phyloP scores from a whole-genome alignment of 2,329 filamentous ascomycete species.

The Xylaria digitata region DNA sequence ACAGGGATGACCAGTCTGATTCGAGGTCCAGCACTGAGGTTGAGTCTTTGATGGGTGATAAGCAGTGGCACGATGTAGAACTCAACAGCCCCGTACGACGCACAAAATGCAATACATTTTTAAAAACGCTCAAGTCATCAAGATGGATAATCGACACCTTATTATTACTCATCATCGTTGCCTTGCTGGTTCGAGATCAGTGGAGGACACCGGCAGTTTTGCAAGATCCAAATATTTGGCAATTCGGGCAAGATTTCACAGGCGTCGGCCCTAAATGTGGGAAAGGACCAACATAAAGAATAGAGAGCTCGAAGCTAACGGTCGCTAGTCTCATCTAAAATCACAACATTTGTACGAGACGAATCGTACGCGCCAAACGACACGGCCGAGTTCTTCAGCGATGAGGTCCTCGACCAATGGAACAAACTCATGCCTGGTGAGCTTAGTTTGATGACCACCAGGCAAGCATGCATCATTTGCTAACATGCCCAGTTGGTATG shows the following conservation, averaged over 20 bases:
- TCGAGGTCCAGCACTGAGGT: constrained; percentile 56
- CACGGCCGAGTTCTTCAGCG: constrained; percentile 53
- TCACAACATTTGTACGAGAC: constrained; percentile 55
- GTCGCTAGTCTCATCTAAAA: constrained; percentile 50
- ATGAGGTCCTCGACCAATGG: constrained; percentile 54
- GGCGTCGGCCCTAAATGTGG: constrained; percentile 53
- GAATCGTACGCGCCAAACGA: constrained; percentile 54
- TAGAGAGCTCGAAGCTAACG: neutral
- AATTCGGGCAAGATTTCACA: constrained; percentile 55
- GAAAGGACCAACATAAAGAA: neutral
- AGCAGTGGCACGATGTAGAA: constrained; percentile 50
- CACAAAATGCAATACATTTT: constrained; percentile 41
- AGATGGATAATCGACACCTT: constrained; percentile 55
- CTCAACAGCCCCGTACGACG: constrained; percentile 42
- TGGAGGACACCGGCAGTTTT: constrained; percentile 33
- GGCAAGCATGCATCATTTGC: constrained; percentile 14
- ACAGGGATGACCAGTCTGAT: constrained; percentile 51
- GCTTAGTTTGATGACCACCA: constrained; percentile 10
- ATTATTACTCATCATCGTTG: constrained; percentile 54
- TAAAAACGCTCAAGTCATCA: constrained; percentile 47
- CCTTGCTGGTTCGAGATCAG: constrained; percentile 51
- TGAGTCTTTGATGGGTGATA: constrained; percentile 55
- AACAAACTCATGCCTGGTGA: constrained; percentile 56
- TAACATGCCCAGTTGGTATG: constrained; percentile 47
- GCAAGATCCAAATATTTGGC: constrained; percentile 45